phyloP scores from a whole-genome alignment of 176 grass and related monocot species.

The Aechmea fasciata region DNA sequence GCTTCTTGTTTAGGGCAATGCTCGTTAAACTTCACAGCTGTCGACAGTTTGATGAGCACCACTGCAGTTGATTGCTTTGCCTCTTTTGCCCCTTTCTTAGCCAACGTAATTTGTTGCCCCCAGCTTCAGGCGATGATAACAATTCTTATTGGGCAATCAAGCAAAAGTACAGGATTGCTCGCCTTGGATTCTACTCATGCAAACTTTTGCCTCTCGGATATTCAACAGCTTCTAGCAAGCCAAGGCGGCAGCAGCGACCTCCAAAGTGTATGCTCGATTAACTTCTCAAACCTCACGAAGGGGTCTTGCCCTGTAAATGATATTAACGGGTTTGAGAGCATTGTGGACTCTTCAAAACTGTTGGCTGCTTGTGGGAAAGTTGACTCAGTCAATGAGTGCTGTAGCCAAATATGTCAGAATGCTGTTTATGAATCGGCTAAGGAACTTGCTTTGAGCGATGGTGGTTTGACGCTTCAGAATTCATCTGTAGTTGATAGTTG shows the following conservation, averaged over 20 bases:
- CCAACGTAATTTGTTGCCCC: slow-evolving; percentile 94
- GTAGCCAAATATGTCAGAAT: slow-evolving; percentile 72
- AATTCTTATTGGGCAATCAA: slow-evolving; percentile 89
- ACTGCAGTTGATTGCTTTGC: slow-evolving; percentile 78
- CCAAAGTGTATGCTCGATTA: slow-evolving; percentile 62
- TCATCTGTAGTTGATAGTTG: slow-evolving; percentile 50
- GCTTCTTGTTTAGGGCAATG: slow-evolving; percentile 44
- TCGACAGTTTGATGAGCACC: slow-evolving; percentile 52
- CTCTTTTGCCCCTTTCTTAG: slow-evolving; percentile 72
- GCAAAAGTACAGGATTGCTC: slow-evolving; percentile 67
- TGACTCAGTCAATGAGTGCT: slow-evolving; percentile 89
- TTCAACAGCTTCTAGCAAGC: slow-evolving; percentile 77
- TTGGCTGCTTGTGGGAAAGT: slow-evolving; percentile 71
- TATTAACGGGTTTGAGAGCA: slow-evolving; percentile 47
- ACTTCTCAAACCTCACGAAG: slow-evolving; percentile 61
- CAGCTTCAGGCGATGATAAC: slow-evolving; percentile 79
- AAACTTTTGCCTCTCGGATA: slow-evolving; percentile 78
- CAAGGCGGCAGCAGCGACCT: slow-evolving; percentile 55
- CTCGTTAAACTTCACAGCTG: slow-evolving; percentile 62
- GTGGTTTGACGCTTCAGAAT: slow-evolving; percentile 16
- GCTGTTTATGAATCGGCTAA: slow-evolving; percentile 67
- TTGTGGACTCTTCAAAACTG: slow-evolving; percentile 66
- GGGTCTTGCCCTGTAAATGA: slow-evolving; percentile 65
- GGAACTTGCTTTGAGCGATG: slow-evolving; percentile 50
- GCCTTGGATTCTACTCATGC: slow-evolving; percentile 63